Base-by-base conservation (phyloP, 2,329 filamentous ascomycete genomes). In the Dothistroma pini region DNA sequence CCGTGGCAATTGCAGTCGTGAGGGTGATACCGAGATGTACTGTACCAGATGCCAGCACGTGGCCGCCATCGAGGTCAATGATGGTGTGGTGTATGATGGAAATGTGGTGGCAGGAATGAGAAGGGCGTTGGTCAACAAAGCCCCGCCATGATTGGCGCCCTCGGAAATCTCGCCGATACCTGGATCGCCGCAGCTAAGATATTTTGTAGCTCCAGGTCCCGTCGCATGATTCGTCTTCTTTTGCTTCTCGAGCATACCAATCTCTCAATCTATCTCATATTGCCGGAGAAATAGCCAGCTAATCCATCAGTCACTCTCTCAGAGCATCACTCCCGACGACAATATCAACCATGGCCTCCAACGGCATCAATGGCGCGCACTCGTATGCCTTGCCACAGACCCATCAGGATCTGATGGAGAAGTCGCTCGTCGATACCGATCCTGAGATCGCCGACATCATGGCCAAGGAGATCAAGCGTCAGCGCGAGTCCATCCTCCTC, bases 401-500 rank as follows among this genome's bases (percentile, higher is more conserved):
- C 75, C 86, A 89, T 80, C 80, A 84, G 79, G 85, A 87, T 72
- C 88, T 97, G 86, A 91, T 99, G 83, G 90, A 97, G 86, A 95
- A 91, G 83, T 89, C 91, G 77, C 87, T 99, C 72, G 81, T 93
- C 73, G 91, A 96, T 72, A 88, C 89, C 60, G 95, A 99, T 79
- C 89, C 91, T 60, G 93, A 97, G 85, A 91, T 99, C 74, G 92
- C 92, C 69, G 84, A 89, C 81, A 96, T 99, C 80, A 97, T 99
- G 93, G 89, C 91, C 83, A 87, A 90, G 73, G 93, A 97, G 81
- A 89, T 97, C 75, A 87, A 96, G 85, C 91, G 95, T 76, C 95
- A 99, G 84, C 89, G 91, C 78, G 93, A 99, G 84, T 97, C 93
- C 72, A 96, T 99, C 80, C 91, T 97, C 75, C 88, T 99, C 76